Evolutionary conservation across 1,284 basidiomycete genomes (phyloP).

Genomic region (Sanghuangporus baumii): DNA sequence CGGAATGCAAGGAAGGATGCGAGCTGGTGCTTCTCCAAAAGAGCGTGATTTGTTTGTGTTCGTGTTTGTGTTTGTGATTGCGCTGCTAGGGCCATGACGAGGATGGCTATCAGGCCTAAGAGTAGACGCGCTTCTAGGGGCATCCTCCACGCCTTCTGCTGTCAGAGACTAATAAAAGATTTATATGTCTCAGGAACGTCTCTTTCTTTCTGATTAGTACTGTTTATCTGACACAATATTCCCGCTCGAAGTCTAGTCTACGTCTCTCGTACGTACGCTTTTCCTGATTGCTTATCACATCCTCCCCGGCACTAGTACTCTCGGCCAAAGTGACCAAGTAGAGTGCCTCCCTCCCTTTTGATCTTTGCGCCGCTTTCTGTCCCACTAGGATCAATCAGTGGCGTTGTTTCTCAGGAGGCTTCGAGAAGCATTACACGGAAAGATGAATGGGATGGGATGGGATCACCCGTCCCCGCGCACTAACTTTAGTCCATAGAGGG

Average conservation of each 20-base stretch:
- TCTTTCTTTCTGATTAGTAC: too few relatives aligned
- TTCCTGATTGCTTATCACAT: too few relatives aligned
- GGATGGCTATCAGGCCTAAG: neutral
- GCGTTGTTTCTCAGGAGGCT: neutral
- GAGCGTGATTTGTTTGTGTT: neutral
- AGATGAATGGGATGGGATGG: neutral
- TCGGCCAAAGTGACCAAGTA: too few relatives aligned
- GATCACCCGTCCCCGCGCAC: neutral
- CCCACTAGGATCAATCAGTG: neutral
- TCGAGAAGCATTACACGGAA: neutral
- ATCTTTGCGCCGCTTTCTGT: neutral
- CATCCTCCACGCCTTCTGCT: neutral
- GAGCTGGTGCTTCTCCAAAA: neutral
- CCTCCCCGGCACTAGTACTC: too few relatives aligned
- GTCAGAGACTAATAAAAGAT: neutral
- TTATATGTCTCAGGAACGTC: neutral
- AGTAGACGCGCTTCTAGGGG: neutral
- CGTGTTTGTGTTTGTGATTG: neutral
- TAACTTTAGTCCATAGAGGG: neutral
- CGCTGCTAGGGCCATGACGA: neutral
- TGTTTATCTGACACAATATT: too few relatives aligned
- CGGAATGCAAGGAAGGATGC: neutral
- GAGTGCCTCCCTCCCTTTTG: neutral
- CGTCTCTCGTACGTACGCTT: too few relatives aligned
- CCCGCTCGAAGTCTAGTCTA: too few relatives aligned